Evolutionary conservation across 2,329 filamentous ascomycete species (phyloP).

Genomic region (Mycogone perniciosa): DNA sequence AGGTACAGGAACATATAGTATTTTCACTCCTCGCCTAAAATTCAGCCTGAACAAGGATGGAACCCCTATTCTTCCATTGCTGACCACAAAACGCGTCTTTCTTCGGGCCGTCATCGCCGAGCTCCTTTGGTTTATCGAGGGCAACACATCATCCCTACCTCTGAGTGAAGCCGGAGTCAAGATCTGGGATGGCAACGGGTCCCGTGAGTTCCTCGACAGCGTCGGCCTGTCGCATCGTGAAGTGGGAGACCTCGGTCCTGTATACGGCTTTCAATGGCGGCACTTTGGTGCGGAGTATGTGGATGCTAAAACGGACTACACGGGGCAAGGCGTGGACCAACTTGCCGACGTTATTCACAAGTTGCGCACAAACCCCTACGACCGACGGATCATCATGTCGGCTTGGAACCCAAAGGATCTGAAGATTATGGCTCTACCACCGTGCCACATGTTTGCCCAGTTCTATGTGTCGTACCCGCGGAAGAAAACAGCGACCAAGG

Average conservation of each 20-base stretch:
- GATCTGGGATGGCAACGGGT: slow-evolving; percentile 98
- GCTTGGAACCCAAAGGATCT: slow-evolving; percentile 93
- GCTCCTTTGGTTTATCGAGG: slow-evolving; percentile 91
- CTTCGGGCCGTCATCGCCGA: slow-evolving; percentile 83
- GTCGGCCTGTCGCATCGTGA: slow-evolving; percentile 75
- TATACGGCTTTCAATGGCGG: slow-evolving; percentile 98
- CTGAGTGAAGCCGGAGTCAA: slow-evolving; percentile 78
- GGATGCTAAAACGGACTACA: slow-evolving; percentile 73
- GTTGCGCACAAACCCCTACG: slow-evolving; percentile 75
- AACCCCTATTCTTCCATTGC: slow-evolving; percentile 71
- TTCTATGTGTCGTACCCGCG: slow-evolving; percentile 80
- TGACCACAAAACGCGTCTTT: slow-evolving; percentile 97
- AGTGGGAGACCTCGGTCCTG: slow-evolving; percentile 82
- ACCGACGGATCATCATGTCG: slow-evolving; percentile 80
- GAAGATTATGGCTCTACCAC: slow-evolving; percentile 82
- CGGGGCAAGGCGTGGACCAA: slow-evolving; percentile 86
- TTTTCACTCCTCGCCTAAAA: slow-evolving; percentile 84
- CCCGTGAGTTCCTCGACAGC: slow-evolving; percentile 80
- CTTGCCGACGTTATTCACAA: slow-evolving; percentile 85
- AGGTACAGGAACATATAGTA: slow-evolving; percentile 83
- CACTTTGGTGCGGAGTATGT: slow-evolving; percentile 92
- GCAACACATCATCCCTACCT: slow-evolving; percentile 70
- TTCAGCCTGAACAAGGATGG: slow-evolving; percentile 68
- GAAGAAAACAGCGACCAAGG: slow-evolving; percentile 11
- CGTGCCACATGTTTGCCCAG: slow-evolving; percentile 96